Base-by-base conservation (phyloP, 495 filamentous ascomycete species). In the Neurospora sp. region DNA sequence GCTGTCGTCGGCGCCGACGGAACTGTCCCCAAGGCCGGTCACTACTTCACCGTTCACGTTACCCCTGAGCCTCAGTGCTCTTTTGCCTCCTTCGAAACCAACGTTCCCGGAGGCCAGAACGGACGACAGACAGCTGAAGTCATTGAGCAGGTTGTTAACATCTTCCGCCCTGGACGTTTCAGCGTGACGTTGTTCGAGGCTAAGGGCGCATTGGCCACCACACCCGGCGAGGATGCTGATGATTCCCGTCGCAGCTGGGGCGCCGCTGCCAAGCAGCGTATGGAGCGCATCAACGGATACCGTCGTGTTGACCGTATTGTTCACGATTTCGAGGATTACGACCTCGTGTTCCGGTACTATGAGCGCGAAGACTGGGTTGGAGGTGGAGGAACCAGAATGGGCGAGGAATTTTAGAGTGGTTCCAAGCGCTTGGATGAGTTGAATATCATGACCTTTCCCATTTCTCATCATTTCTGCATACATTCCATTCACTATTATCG, bases 21-120 rank as follows among this genome's bases (percentile, higher is more conserved):
- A 4, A 37, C 22, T 65, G 22, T 65, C 31, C 91, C 94, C 4
- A 86, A 84, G 72, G 78, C 85, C 14, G 93, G 91, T 20, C 93
- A 98, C 83, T 99, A 99, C 82, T 99, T 97, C 86, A 99, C 95
- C 3, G 96, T 99, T 59, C 96, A 99, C 80, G 96, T 99, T 73
- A 99, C 96, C 0, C 96, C 96, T 1, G 96, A 99, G 85, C 92
- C 96, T 40, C 89, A 96, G 78, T 99, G 95, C 86, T 97, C 94
- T n/a, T 99, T 97, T 78, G 96, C 96, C 17, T 97, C 94, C 5
- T 99, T 99, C 78, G 96, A 99, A 86, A 98, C 96, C 75, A 98
- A 99, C 75, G 96, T 99, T 8, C 96, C 96, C n/a, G 90, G 93
- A 71, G 89, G 89, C 31, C 93, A 96, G 82, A 91, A 88, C 69